Percentiles rank a stretch among this genome's conserved stretches.
Evolutionary conservation across 495 filamentous ascomycete genomes (phyloP).

Genomic region (Bombardia bombarda): DNA sequence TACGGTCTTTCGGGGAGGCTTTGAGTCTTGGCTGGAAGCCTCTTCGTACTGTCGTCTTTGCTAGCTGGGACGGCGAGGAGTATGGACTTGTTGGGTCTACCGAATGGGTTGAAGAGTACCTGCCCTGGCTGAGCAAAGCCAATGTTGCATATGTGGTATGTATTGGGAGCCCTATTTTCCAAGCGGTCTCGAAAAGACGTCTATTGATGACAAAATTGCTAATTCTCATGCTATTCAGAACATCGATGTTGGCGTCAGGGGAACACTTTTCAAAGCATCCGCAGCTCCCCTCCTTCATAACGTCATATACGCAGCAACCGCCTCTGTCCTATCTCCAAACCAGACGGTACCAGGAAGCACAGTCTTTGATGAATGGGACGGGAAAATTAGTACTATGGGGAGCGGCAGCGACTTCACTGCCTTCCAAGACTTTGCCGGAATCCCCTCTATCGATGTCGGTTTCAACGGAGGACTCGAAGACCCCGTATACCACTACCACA

Average conservation of each 20-base stretch:
- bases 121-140: slow-evolving; percentile 71
- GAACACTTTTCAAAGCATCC: slow-evolving; percentile 58
- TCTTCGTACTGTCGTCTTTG: slow-evolving; percentile 84
- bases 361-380: slow-evolving; percentile 62
- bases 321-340: slow-evolving; percentile 71
- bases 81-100: slow-evolving; percentile 91
- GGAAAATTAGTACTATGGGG: slow-evolving; percentile 58
- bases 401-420: slow-evolving; percentile 84
- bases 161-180: not conserved
- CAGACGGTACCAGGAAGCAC: slow-evolving; percentile 72
- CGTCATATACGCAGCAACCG: slow-evolving; percentile 61
- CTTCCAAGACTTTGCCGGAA: slow-evolving; percentile 86
- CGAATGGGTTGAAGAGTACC: slow-evolving; percentile 90
- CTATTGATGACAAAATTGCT: too few relatives aligned
- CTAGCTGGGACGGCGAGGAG: slow-evolving; percentile 91
- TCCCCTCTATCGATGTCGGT: slow-evolving; percentile 76
- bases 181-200: too few relatives aligned
- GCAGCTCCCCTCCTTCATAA: slow-evolving; percentile 76
- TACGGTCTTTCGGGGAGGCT: slow-evolving; percentile 74
- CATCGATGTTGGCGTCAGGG: slow-evolving; percentile 73
- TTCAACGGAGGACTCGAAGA: slow-evolving; percentile 49
- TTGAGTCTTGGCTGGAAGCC: slow-evolving; percentile 81
- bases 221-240: slow-evolving; percentile 35
- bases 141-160: slow-evolving; percentile 69
- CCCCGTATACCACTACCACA: slow-evolving; percentile 70